Percentiles rank a stretch among this genome's conserved stretches.
These are phyloP conservation scores for Talaromyces nanjingensis DNA, from an alignment of 495 filamentous ascomycete species.

Conservation along the genomic window DNA sequence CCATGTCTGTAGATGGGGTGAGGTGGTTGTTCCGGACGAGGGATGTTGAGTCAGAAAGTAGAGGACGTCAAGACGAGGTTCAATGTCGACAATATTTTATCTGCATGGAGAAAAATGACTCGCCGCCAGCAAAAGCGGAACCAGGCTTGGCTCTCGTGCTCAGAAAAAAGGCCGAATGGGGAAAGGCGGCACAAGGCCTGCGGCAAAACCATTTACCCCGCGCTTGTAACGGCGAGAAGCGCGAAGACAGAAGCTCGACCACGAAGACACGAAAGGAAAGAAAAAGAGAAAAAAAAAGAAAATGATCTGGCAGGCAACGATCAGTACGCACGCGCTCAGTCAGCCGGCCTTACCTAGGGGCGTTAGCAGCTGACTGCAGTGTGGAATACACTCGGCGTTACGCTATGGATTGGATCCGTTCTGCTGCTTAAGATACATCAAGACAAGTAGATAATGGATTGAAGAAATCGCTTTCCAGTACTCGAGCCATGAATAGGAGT, in stretches of 20 bases:
- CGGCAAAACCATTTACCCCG: slow-evolving; percentile 5
- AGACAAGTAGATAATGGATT: neutral
- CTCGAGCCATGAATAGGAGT: neutral
- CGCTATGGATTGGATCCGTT: slow-evolving; percentile 8
- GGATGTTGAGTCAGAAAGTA: neutral
- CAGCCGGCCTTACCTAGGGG: neutral
- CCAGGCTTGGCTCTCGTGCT: slow-evolving; percentile 11
- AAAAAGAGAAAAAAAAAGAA: neutral
- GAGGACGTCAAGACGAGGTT: neutral
- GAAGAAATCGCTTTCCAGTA: neutral
- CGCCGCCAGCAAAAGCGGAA: slow-evolving; percentile 23
- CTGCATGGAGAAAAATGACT: slow-evolving; percentile 29
- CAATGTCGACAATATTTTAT: slow-evolving; percentile 7
- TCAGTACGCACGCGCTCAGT: slow-evolving; percentile 2
- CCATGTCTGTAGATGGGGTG: neutral
- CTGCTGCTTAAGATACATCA: slow-evolving; percentile 7
- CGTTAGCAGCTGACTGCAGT: slow-evolving; percentile 6
- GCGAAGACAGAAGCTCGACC: too few species aligned
- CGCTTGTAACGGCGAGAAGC: neutral
- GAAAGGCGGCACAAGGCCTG: slow-evolving; percentile 3
- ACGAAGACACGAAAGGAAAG: neutral
- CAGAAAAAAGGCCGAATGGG: slow-evolving; percentile 8
- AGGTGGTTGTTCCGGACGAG: slow-evolving; percentile 5
- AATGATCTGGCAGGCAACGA: neutral
- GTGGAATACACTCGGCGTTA: slow-evolving; percentile 2